Evolutionary conservation across 768 basidiomycete species (phyloP), one percentile per base, ranked within the genome.

Genomic region (Lentinula sp.): DNA sequence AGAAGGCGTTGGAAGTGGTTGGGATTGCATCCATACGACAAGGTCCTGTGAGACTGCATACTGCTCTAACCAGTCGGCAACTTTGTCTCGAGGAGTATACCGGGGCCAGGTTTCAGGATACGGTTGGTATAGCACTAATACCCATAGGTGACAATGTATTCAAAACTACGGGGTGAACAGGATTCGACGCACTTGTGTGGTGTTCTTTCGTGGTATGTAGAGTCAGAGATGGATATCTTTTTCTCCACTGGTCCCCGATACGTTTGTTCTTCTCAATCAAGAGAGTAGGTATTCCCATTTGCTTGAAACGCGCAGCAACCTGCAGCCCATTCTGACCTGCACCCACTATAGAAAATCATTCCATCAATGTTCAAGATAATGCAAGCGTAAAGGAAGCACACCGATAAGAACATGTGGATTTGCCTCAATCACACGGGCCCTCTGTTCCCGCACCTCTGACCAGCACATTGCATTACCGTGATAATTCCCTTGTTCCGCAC

Each of bases 181-280:
- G 15, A 62, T 65, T 39, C 52, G 59, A 59, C 69, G 66, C 23
- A 67, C 64, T 42, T 59, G 62, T 34, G 62, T 65, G 9, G 21
- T 57, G 63, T 5, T 28, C 35, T 32, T 52, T 64, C 79, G 76
- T 56, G 8, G 58, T 59, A 60, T 85, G 85, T 23, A 89, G 70
- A 39, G 79, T 84, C 5, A 87, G 68, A 0, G 79, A 73, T 28
- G 82, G 80, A 67, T 88, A 88, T 13, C 88, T 76, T 50, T 81
- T 76, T 60, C 84, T 73, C 86, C 85, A 87, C 64, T 78, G 80
- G 64, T 87, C 84, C 0, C 87, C 87, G 1, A 86, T 68, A 2
- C 81, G 72, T 6, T 71, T 49, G 57, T 84, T 80, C 64, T 75
- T 76, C 65, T 91, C 89, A 32, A 89, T 71, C 13, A 89, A 69